A percentile compares a stretch with the other conserved stretches of the same genome.
Conservation (phyloP, 805 yeast species). For the Saturnispora zaruensis region DNA sequence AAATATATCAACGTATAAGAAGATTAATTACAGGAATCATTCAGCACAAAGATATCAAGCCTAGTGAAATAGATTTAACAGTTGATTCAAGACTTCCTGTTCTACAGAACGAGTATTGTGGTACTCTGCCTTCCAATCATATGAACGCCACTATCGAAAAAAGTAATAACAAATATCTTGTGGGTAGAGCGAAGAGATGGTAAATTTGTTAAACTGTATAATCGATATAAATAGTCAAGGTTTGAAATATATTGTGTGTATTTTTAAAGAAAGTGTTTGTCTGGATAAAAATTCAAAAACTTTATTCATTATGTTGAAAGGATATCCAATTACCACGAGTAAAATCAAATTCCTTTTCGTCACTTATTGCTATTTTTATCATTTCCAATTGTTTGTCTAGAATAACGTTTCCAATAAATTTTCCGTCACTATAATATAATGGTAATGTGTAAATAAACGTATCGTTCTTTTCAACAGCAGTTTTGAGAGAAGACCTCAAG, state of each 20-base stretch:
- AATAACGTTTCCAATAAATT: slow-evolving; percentile 11
- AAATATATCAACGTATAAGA: slow-evolving; percentile 21
- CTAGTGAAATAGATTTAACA: slow-evolving; percentile 29
- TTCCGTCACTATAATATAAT: slow-evolving; percentile 12
- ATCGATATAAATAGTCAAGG: neutral
- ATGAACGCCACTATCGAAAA: slow-evolving; percentile 7
- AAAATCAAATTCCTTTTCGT: slow-evolving; percentile 1
- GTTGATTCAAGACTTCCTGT: slow-evolving; percentile 48
- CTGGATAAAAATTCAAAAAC: too few relatives aligned
- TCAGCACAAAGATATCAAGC: slow-evolving; percentile 23
- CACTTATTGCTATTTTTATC: slow-evolving; percentile 2
- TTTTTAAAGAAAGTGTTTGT: too few relatives aligned
- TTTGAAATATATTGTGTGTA: neutral
- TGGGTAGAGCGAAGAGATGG: slow-evolving; percentile 7
- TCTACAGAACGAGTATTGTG: slow-evolving; percentile 63
- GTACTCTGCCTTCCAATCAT: slow-evolving; percentile 59
- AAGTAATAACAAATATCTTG: slow-evolving; percentile 2
- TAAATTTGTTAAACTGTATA: neutral
- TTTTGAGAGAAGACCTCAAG: neutral
- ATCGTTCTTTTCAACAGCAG: slow-evolving; percentile 8
- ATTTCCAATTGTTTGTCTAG: slow-evolving; percentile 11
- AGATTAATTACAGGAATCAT: slow-evolving; percentile 37
- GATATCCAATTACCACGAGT: slow-evolving; percentile 3
- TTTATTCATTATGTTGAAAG: neutral
- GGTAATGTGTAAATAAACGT: slow-evolving; percentile 7